Evolutionary conservation across 371 early-diverging fungal species (phyloP).

Genomic region (Mucor piriformis): DNA sequence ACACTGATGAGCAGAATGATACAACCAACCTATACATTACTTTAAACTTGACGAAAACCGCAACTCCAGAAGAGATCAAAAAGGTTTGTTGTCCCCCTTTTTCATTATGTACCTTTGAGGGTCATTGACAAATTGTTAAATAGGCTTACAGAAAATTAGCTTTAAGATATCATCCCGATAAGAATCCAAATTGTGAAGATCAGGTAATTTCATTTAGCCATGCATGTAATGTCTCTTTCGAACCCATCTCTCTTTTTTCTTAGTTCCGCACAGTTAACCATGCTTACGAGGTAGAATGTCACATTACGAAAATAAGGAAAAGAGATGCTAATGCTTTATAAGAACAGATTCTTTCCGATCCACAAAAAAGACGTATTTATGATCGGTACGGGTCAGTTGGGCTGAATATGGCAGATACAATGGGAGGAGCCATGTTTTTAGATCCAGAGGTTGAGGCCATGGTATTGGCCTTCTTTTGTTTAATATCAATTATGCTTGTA

Average conservation of each 20-base stretch:
- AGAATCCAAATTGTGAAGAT: slow-evolving; percentile 59
- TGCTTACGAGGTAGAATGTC: slow-evolving; percentile 73
- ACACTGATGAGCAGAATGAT: neutral
- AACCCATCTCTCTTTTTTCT: neutral
- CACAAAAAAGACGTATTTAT: slow-evolving; percentile 77
- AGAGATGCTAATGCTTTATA: neutral
- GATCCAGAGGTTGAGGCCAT: slow-evolving; percentile 78
- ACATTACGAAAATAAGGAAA: neutral
- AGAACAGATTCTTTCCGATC: slow-evolving; percentile 58
- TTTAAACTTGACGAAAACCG: slow-evolving; percentile 60
- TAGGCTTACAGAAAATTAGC: slow-evolving; percentile 58
- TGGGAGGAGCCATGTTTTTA: slow-evolving; percentile 72
- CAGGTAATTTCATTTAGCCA: slow-evolving; percentile 41
- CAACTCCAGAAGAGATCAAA: slow-evolving; percentile 71
- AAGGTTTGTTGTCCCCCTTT: slow-evolving; percentile 38
- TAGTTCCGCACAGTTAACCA: slow-evolving; percentile 79
- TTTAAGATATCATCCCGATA: slow-evolving; percentile 82
- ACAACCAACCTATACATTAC: slow-evolving; percentile 48
- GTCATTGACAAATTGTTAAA: neutral
- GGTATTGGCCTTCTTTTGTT: slow-evolving; percentile 66
- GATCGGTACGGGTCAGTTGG: slow-evolving; percentile 89
- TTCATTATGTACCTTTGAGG: neutral
- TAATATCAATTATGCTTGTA: slow-evolving; percentile 56
- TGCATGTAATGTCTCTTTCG: neutral
- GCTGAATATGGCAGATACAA: slow-evolving; percentile 74